Evolutionary conservation across 2,329 filamentous ascomycete genomes (phyloP).

Genomic region (Daldinia sp.): DNA sequence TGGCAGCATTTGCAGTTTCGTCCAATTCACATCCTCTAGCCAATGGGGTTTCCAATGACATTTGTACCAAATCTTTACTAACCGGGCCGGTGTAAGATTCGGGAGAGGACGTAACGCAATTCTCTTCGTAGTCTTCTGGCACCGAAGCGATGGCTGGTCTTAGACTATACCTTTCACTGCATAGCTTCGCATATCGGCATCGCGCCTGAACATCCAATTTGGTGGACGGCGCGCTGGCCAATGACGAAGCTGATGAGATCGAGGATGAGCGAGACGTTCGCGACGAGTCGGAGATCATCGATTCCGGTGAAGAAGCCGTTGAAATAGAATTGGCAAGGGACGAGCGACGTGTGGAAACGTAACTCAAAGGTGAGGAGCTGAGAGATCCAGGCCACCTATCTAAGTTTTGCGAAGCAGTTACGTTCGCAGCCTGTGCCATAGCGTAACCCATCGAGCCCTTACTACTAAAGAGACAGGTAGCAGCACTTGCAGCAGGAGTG

Average conservation of each 20-base stretch:
- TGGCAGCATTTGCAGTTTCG: constrained; percentile 66
- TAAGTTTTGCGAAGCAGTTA: constrained; percentile 61
- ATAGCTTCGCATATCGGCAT: constrained; percentile 70
- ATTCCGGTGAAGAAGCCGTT: constrained; percentile 73
- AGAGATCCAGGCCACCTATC: constrained; percentile 65
- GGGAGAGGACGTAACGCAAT: constrained; percentile 65
- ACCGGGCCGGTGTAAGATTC: constrained; percentile 68
- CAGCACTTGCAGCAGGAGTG: constrained; percentile 71
- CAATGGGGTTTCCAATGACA: constrained; percentile 63
- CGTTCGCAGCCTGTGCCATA: constrained; percentile 66
- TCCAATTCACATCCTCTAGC: constrained; percentile 62
- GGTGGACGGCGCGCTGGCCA: constrained; percentile 70
- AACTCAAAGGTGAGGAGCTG: constrained; percentile 66
- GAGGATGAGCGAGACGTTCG: constrained; percentile 73
- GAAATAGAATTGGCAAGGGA: constrained; percentile 74
- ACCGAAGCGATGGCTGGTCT: constrained; percentile 68
- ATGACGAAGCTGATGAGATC: constrained; percentile 71
- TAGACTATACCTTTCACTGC: constrained; percentile 66
- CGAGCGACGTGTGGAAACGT: constrained; percentile 66
- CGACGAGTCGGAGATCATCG: constrained; percentile 74
- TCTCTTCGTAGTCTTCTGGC: constrained; percentile 67
- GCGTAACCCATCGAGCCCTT: constrained; percentile 71
- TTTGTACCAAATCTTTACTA: constrained; percentile 63
- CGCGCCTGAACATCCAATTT: constrained; percentile 72
- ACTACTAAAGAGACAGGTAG: constrained; percentile 62